Conservation (phyloP, 1,284 basidiomycete genomes). For the Singerocomus rubriflavus region DNA sequence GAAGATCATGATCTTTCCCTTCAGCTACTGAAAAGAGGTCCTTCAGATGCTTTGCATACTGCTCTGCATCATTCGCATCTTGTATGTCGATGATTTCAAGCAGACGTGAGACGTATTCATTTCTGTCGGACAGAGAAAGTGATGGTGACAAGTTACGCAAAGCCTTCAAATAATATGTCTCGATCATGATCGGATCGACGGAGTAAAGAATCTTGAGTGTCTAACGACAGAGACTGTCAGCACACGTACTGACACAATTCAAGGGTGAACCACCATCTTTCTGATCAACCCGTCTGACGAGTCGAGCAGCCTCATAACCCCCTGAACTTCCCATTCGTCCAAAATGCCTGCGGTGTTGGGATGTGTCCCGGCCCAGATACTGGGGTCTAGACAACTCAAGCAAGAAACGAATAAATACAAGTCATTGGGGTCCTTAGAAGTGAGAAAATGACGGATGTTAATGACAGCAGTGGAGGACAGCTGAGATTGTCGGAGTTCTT, state of each 20-base stretch:
- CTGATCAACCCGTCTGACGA: slow-evolving; percentile 58
- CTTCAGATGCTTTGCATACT: slow-evolving; percentile 53
- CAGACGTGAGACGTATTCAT: slow-evolving; percentile 42
- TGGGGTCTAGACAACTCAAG: slow-evolving; percentile 52
- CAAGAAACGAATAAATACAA: slow-evolving; percentile 64
- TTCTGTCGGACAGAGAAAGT: slow-evolving; percentile 34
- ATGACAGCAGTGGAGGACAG: slow-evolving; percentile 39
- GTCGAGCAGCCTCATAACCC: slow-evolving; percentile 61
- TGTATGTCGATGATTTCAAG: slow-evolving; percentile 57
- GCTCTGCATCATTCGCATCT: slow-evolving; percentile 50
- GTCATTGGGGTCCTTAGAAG: slow-evolving; percentile 55
- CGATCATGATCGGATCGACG: slow-evolving; percentile 56
- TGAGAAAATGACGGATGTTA: slow-evolving; percentile 54
- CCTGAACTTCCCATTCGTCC: slow-evolving; percentile 66
- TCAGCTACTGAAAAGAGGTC: slow-evolving; percentile 47
- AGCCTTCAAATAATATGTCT: slow-evolving; percentile 50
- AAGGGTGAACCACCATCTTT: slow-evolving; percentile 44
- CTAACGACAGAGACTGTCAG: slow-evolving; percentile 37
- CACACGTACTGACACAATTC: neutral
- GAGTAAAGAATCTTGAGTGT: slow-evolving; percentile 52
- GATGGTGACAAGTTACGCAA: slow-evolving; percentile 38
- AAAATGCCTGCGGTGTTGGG: slow-evolving; percentile 48
- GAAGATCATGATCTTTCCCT: slow-evolving; percentile 29
- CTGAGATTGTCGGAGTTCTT: slow-evolving; percentile 32
- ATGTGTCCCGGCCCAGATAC: slow-evolving; percentile 63